Percentiles rank a stretch among this genome's conserved stretches.
Evolutionary conservation across 331 rosid genomes (phyloP).

Genomic region (Cydonia oblonga): DNA sequence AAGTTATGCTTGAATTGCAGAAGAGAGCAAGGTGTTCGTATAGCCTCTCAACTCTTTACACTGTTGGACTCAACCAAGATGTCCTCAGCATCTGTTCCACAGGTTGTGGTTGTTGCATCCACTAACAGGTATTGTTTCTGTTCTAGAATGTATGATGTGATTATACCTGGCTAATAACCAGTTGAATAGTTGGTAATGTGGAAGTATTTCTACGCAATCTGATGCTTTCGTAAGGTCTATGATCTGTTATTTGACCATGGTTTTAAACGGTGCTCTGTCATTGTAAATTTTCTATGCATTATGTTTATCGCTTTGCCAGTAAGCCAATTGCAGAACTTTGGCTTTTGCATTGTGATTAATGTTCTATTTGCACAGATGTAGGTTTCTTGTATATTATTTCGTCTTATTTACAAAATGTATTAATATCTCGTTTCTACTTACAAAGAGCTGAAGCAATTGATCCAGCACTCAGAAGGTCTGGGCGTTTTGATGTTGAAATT

Average conservation of each 20-base stretch:
- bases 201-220: not conserved
- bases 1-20: slow-evolving; percentile 31
- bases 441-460: slow-evolving; percentile 75
- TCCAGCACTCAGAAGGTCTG: slow-evolving; percentile 82
- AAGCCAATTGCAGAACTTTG: not conserved
- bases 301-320: not conserved
- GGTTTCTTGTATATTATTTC: not conserved
- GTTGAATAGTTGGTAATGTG: not conserved
- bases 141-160: not conserved
- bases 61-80: slow-evolving; percentile 57
- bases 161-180: no score
- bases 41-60: slow-evolving; percentile 64
- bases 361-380: not conserved
- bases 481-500: slow-evolving; percentile 85
- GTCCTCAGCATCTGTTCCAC: slow-evolving; percentile 33
- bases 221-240: not conserved
- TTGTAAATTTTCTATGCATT: not conserved
- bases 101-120: slow-evolving; percentile 79
- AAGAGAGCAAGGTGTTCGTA: slow-evolving; percentile 71
- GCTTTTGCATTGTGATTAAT: not conserved
- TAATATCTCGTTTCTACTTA: slow-evolving; percentile 12
- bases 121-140: slow-evolving; percentile 58
- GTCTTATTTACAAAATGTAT: not conserved
- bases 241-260: not conserved
- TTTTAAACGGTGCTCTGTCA: not conserved